Percentiles rank a stretch among this genome's conserved stretches.
phyloP scores from a whole-genome alignment of 345 rosid species.

The Hevea brasiliensis region DNA sequence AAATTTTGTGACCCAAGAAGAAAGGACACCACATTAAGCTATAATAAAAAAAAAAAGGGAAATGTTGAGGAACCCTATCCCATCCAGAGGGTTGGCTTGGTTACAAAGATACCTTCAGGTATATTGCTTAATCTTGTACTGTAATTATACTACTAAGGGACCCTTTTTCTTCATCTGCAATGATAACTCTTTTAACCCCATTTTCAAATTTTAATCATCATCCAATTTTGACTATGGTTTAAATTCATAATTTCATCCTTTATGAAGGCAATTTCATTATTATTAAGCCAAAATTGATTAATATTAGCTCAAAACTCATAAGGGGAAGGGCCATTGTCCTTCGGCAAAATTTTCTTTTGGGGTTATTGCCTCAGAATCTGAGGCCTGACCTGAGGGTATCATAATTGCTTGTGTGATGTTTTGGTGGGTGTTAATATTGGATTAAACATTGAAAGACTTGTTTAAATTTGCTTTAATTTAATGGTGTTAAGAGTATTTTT shows the following conservation, averaged over 20 bases:
- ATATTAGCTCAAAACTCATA: too few species aligned
- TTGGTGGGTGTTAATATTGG: background rate
- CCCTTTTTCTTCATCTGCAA: slow-evolving; percentile 15
- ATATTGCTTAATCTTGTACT: slow-evolving; percentile 4
- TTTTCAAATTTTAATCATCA: background rate
- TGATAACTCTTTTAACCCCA: slow-evolving; percentile 10
- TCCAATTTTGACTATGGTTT: too few species aligned
- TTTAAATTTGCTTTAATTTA: too few species aligned
- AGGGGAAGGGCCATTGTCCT: too few species aligned
- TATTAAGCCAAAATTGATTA: too few species aligned
- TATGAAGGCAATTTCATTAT: too few species aligned
- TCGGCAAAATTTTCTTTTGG: too few species aligned
- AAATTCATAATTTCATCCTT: too few species aligned
- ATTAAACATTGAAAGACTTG: background rate
- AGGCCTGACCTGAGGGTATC: too few species aligned
- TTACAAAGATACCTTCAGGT: slow-evolving; percentile 13
- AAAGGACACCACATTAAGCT: background rate
- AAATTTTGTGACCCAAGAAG: background rate
- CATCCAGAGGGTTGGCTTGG: slow-evolving; percentile 13
- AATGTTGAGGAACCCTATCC: too few species aligned
- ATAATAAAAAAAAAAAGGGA: background rate
- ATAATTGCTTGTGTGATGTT: background rate
- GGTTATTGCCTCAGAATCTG: too few species aligned
- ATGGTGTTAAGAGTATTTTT: too few species aligned
- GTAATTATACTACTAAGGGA: slow-evolving; percentile 17